Evolutionary conservation across 2,329 filamentous ascomycete species (phyloP), one percentile per base, ranked within the genome.

Genomic region (Ophiostoma perfectum): DNA sequence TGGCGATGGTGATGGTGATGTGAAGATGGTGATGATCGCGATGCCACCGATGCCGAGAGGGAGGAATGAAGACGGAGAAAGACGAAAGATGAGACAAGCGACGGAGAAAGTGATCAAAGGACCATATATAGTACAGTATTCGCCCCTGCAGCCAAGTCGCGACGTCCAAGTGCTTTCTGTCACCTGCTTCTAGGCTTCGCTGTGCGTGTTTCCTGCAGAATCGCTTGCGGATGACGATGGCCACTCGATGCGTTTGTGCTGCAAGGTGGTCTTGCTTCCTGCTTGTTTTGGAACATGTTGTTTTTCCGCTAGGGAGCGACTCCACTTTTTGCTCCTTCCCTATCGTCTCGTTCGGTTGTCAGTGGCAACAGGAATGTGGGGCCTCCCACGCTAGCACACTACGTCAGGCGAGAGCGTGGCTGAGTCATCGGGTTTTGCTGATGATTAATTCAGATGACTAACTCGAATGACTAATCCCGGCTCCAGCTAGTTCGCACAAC

Each of bases 281-380:
- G 14, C 55, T 60, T 60, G 38, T 62, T 63, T 27, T 39, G 18
- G 62, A 27, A 27, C 27, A 27, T 27, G 27, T 27, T 27, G 27
- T 27, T 52, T 66, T 65, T 65, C n/a, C 62, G 18, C 49, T 62
- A 45, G 63, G 66, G 14, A 9, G 18, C 8, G 64, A 47, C 45
- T 49, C 47, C 62, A 65, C 66, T 18, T 65, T 65, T 62, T 1
- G 49, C 12, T 18, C 49, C 18, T 8, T 27, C n/a, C 47, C 27
- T 36, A 16, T 47, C 55, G 11, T 60, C 45, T 58, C 27, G 52
- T 14, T 58, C 6, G 64, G 67, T 69, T 66, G 68, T 66, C 67
- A 68, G 64, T 60, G 67, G 67, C 67, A 68, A 68, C 67, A 64
- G 64, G 44, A 42, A 55, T 63, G 52, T 65, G 55, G 55, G 41